A percentile compares a stretch with the other conserved stretches of the same genome.
Evolutionary conservation across 352 stramenopile genomes (phyloP).

Genomic region (Phytophthora multivora): DNA sequence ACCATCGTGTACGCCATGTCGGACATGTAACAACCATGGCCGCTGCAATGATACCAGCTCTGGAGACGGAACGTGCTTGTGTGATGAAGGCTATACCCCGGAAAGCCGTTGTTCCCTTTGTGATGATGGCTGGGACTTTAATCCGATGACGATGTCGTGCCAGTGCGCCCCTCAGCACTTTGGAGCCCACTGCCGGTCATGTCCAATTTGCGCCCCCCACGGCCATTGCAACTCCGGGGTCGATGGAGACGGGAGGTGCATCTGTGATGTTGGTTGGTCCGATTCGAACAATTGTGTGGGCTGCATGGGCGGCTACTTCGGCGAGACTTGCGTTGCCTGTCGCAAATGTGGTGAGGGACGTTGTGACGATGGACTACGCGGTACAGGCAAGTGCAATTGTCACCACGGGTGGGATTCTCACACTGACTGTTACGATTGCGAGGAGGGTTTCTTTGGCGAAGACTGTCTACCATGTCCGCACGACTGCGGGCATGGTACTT

Average conservation of each 20-base stretch:
- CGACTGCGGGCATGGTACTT: conserved; percentile 79
- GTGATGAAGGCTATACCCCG: conserved; percentile 82
- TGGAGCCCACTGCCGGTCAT: conserved; percentile 75
- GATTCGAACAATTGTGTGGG: conserved; percentile 90
- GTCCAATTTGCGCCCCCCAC: conserved; percentile 84
- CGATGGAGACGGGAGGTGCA: conserved; percentile 83
- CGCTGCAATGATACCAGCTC: conserved; percentile 72
- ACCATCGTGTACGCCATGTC: conserved; percentile 74
- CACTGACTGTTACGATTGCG: conserved; percentile 86
- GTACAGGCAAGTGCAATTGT: conserved; percentile 83
- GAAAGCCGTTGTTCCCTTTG: conserved; percentile 80
- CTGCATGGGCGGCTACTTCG: conserved; percentile 85
- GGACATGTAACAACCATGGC: conserved; percentile 84
- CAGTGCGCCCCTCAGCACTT: conserved; percentile 87
- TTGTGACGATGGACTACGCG: conserved; percentile 81
- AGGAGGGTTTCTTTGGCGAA: conserved; percentile 81
- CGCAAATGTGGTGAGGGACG: conserved; percentile 79
- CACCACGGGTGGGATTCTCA: conserved; percentile 73
- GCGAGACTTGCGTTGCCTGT: conserved; percentile 70
- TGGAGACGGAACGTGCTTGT: conserved; percentile 81
- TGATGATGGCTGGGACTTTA: conserved; percentile 88
- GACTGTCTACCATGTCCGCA: conserved; percentile 67
- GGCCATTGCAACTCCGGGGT: conserved; percentile 84
- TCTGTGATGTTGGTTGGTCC: conserved; percentile 86
- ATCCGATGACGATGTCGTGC: conserved; percentile 86